Percentiles rank a stretch among this genome's conserved stretches.
phyloP scores from a whole-genome alignment of 1,284 basidiomycete species.

The Trametes sp. region DNA sequence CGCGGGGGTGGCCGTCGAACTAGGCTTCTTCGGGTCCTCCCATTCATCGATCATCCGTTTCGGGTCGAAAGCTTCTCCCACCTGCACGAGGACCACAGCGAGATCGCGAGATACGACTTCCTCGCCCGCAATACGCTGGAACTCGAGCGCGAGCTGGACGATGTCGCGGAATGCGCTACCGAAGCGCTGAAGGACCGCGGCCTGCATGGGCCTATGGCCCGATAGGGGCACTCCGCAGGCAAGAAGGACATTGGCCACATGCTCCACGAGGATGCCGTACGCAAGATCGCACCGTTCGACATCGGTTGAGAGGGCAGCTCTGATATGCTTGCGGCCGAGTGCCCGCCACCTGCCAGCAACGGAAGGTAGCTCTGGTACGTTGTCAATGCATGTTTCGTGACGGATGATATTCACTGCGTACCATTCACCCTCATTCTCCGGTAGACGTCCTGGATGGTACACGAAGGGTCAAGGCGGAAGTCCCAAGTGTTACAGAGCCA shows the following conservation, averaged over 20 bases:
- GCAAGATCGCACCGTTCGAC: slow-evolving; percentile 40
- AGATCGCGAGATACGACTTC: slow-evolving; percentile 55
- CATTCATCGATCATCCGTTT: slow-evolving; percentile 54
- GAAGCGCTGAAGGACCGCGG: slow-evolving; percentile 24
- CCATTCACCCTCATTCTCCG: slow-evolving; percentile 52
- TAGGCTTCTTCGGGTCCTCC: slow-evolving; percentile 21
- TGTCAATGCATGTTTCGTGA: not conserved
- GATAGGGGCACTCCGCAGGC: not conserved
- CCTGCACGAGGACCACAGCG: slow-evolving; percentile 42
- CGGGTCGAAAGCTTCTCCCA: slow-evolving; percentile 47
- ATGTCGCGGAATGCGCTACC: slow-evolving; percentile 50
- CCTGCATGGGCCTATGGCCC: no score
- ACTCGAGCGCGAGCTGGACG: slow-evolving; percentile 47
- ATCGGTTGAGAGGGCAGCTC: slow-evolving; percentile 40
- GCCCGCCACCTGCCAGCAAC: slow-evolving; percentile 62
- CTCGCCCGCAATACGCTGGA: slow-evolving; percentile 61
- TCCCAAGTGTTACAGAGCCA: slow-evolving; percentile 60
- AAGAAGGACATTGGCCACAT: slow-evolving; percentile 30
- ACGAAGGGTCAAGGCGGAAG: slow-evolving; percentile 46
- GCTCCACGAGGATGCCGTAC: slow-evolving; percentile 44
- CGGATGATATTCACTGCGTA: slow-evolving; percentile 34
- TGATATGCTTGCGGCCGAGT: slow-evolving; percentile 54
- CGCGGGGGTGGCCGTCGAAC: not conserved
- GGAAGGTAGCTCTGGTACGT: slow-evolving; percentile 53
- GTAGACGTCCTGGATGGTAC: slow-evolving; percentile 51